Percentiles rank a stretch among this genome's conserved stretches.
Conservation (phyloP, 2,329 filamentous ascomycete species). For the Leptographium lundbergii region DNA sequence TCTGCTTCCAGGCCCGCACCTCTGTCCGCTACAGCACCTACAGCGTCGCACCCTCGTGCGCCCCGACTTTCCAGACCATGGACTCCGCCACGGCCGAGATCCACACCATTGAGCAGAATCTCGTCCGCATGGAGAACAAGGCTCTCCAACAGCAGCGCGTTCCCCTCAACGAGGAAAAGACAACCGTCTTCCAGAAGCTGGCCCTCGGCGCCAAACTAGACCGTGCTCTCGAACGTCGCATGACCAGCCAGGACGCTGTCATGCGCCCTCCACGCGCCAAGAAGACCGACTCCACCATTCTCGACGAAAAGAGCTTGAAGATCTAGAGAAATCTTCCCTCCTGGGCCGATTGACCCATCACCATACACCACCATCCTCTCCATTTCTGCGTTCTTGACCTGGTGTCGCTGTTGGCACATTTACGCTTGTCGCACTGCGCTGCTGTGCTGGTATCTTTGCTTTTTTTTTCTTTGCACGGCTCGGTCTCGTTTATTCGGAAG, state of each 20-base stretch:
- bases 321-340: neutral
- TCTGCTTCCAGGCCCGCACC: conserved; percentile 29
- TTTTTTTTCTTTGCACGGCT: neutral
- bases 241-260: conserved; percentile 80
- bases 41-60: conserved; percentile 48
- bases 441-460: neutral
- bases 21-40: conserved; percentile 48
- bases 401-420: no score
- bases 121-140: conserved; percentile 84
- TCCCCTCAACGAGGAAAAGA: conserved; percentile 65
- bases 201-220: conserved; percentile 85
- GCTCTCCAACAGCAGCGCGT: conserved; percentile 74
- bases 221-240: conserved; percentile 70
- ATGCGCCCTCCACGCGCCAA: conserved; percentile 44
- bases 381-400: neutral
- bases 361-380: neutral
- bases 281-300: conserved; percentile 5
- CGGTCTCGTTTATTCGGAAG: neutral
- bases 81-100: conserved; percentile 47
- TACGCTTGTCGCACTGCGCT: neutral
- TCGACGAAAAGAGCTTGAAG: conserved; percentile 24
- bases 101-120: conserved; percentile 60
- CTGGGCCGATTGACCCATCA: neutral
- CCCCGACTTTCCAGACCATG: conserved; percentile 38
- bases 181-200: conserved; percentile 69